A percentile compares a stretch with the other conserved stretches of the same genome.
Evolutionary conservation across 169 alveolate species (phyloP).

Genomic region (Fabrea salina): DNA sequence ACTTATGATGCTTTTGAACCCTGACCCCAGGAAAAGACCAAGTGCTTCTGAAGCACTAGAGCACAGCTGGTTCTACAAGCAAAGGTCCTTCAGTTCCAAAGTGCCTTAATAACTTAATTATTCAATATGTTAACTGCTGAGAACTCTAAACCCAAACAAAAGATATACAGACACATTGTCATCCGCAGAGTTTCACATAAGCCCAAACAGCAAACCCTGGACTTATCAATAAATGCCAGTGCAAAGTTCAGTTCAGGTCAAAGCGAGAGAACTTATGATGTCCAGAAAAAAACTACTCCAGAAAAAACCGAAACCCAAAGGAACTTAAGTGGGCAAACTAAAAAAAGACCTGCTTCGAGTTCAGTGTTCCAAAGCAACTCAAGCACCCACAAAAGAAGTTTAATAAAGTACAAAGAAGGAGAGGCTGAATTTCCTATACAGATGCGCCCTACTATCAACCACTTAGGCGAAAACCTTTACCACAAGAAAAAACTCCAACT

Average conservation of each 20-base stretch:
- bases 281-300: neutral
- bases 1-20: conserved; percentile 65
- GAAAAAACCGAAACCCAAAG: neutral
- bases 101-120: too few relatives aligned
- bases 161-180: neutral
- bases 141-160: neutral
- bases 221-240: neutral
- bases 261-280: neutral
- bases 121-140: too few relatives aligned
- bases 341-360: neutral
- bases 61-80: conserved; percentile 92
- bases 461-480: neutral
- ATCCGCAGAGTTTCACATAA: too few relatives aligned
- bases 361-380: neutral
- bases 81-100: too few relatives aligned
- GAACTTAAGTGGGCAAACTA: neutral
- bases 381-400: neutral
- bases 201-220: neutral
- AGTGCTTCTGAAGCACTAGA: conserved; percentile 84
- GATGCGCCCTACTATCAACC: neutral
- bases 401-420: neutral
- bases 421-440: neutral
- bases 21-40: conserved; percentile 75
- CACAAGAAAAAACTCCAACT: neutral
- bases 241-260: neutral